Evolutionary conservation across 2,329 filamentous ascomycete species (phyloP), one percentile per base, ranked within the genome.

Genomic region (Aphanocladium album): DNA sequence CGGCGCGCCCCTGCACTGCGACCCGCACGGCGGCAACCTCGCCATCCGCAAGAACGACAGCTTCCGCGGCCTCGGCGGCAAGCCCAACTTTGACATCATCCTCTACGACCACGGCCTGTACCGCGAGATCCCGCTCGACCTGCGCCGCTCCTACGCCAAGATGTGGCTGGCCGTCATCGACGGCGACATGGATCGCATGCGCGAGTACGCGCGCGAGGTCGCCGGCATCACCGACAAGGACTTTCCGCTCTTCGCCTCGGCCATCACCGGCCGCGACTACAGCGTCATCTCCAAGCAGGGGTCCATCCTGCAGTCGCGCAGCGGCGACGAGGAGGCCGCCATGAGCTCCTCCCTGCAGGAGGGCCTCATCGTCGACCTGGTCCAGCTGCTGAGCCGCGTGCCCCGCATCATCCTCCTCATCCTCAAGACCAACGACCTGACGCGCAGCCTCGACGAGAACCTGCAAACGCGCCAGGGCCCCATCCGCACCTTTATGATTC

Each of bases 71-170:
- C 81, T 76, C 4, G 71, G 74, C 14, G 68, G 78, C 49, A 74
- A 79, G 5, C 76, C 86, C 43, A 98, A 98, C 73, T 99, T 99
- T 70, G 95, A 99, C 71, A 84, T 99, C 58, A 89, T 99, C 60
- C 83, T 99, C 3, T 99, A 99, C 77, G 95, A 99, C 71, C 95
- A 99, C 73, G 96, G 95, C 2, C 82, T 99, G 2, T 99, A 99
- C 75, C 89, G 96, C 61, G 91, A 96, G 67, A 98, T 98, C 57
- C 90, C 93, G 0, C 79, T 86, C 60, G 77, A 85, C 1, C 76
- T 97, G 30, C 88, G 92, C 57, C 86, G 92, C 25, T 90, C 89
- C 19, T 99, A 99, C 69, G 95, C 95, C 57, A 96, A 97, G 74
- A 89, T 99, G 72, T 99, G 95, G 95, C 86, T 99, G 12, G 93